Evolutionary conservation across 129 eudicot genomes (phyloP), one percentile per base, ranked within the genome.

Genomic region (Ambrosia artemisiifolia): DNA sequence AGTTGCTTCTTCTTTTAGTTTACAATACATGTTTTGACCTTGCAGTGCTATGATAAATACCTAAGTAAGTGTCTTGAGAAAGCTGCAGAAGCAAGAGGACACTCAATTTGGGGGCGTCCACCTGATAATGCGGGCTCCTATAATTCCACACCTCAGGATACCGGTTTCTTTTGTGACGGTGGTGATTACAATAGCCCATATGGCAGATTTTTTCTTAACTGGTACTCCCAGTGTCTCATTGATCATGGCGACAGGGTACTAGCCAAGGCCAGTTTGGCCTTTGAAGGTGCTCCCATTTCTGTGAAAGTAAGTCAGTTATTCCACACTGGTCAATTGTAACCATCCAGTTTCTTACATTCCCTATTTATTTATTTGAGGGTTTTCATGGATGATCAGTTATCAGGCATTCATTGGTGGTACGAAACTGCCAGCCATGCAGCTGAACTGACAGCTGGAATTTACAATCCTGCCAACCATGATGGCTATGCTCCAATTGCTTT

Each of bases 381-480:
- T 71, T 71, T 30, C 14, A 10, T 55, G 69, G 68, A 70, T 63
- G 77, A 77, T 59, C 83, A 91, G 97, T 71, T 91, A 32, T 91
- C 96, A 12, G 97, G 97, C 33, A 86, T 91, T 6, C 96, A 91
- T 75, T 91, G 97, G 97, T 92, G 97, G 97, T 88, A 92, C 80
- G 86, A 84, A 63, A 80, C 88, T 59, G 90, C 88, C 16, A 88
- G 96, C 73, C 97, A 92, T 79, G 96, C 96, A 48, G 91, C 96
- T 43, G 97, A 92, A 82, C 72, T 92, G 63, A 88, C 97, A 61
- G 91, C 97, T 10, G 97, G 97, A 6, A 88, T 86, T 77, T 92
- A 88, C 73, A 88, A 92, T 72, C 79, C 87, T 3, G 55, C 80
- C 48, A 82, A 88, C 75, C 85, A 91, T 28, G 93, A 92, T 71